phyloP scores from a whole-genome alignment of 805 yeast species.

The Cyberlindnera euphorbiae region DNA sequence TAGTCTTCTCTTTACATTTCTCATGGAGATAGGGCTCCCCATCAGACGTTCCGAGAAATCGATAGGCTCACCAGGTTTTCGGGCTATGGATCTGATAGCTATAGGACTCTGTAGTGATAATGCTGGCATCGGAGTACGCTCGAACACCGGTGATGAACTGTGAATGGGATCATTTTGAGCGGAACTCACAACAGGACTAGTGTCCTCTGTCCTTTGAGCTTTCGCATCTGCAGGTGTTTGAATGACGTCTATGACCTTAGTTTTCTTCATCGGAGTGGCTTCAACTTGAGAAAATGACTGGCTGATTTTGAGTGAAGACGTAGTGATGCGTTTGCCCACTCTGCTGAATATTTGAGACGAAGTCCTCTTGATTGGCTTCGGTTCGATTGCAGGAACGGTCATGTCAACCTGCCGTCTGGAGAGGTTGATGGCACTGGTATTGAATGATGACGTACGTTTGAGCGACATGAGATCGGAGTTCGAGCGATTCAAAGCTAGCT shows the following conservation, averaged over 20 bases:
- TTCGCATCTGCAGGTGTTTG: slow-evolving; percentile 16
- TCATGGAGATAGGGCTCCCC: slow-evolving; percentile 24
- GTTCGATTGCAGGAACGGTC: slow-evolving; percentile 19
- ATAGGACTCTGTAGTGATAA: slow-evolving; percentile 19
- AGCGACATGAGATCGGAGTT: slow-evolving; percentile 22
- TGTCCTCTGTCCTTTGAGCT: not conserved
- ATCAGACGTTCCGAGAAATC: slow-evolving; percentile 18
- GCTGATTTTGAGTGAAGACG: slow-evolving; percentile 7
- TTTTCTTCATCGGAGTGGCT: slow-evolving; percentile 26
- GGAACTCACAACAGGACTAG: slow-evolving; percentile 6
- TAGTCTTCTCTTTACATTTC: slow-evolving; percentile 29
- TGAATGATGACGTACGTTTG: slow-evolving; percentile 24
- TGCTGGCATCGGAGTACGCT: slow-evolving; percentile 12
- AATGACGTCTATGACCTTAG: slow-evolving; percentile 15
- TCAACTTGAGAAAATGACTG: slow-evolving; percentile 24
- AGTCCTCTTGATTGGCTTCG: slow-evolving; percentile 10
- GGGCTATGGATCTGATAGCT: slow-evolving; percentile 15
- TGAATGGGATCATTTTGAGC: slow-evolving; percentile 1
- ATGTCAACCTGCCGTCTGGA: slow-evolving; percentile 25
- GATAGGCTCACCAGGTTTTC: slow-evolving; percentile 18
- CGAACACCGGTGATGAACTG: slow-evolving; percentile 14
- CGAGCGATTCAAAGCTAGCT: slow-evolving; percentile 13
- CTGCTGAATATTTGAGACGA: slow-evolving; percentile 24
- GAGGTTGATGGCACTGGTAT: slow-evolving; percentile 13
- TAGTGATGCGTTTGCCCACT: slow-evolving; percentile 22